A percentile compares a stretch with the other conserved stretches of the same genome.
Conservation (phyloP, 2,329 filamentous ascomycete species). For the Nemania sp. region DNA sequence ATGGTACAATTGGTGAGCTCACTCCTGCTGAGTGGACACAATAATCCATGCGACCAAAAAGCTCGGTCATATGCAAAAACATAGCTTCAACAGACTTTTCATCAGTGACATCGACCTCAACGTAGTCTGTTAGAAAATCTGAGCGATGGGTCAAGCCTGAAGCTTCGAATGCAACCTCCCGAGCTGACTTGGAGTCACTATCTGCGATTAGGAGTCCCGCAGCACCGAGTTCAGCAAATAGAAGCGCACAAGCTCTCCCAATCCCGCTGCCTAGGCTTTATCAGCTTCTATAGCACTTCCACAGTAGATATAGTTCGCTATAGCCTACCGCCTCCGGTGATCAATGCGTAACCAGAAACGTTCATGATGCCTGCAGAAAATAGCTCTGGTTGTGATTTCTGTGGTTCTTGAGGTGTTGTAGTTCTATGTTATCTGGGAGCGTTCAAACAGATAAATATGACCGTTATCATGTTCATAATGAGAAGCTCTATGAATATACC, state of each 20-base stretch:
- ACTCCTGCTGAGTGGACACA: neutral
- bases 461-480: too few species aligned
- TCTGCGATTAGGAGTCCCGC: neutral
- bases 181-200: neutral
- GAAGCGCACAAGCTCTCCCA: neutral
- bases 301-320: too few species aligned
- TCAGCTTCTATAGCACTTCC: neutral
- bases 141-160: neutral
- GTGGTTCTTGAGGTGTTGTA: too few species aligned
- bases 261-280: neutral
- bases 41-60: neutral
- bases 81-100: neutral
- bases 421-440: too few species aligned
- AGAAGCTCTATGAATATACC: too few species aligned
- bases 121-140: neutral
- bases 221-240: neutral
- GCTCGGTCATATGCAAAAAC: neutral
- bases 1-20: neutral
- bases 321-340: too few species aligned
- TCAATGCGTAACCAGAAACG: too few species aligned
- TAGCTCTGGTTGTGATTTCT: too few species aligned
- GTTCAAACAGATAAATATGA: too few species aligned
- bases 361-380: too few species aligned
- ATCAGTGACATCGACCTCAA: neutral
- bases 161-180: neutral